Evolutionary conservation across 352 stramenopile species (phyloP).

Genomic region (Peronosclerospora sorghi): DNA sequence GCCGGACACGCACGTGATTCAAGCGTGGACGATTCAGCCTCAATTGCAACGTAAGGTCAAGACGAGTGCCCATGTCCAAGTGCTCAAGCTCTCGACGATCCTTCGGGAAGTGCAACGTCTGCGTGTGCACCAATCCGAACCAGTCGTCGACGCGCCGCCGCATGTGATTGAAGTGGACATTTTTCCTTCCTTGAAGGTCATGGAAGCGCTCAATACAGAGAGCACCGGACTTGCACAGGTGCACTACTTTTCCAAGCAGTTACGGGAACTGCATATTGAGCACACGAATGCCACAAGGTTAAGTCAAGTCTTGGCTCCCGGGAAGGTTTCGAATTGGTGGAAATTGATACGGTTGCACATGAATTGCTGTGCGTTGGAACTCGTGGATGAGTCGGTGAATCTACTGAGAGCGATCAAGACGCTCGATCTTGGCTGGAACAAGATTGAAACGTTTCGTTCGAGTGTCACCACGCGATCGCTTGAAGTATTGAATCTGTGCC

Average conservation of each 20-base stretch:
- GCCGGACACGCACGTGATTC: slow-evolving; percentile 41
- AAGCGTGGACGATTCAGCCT: slow-evolving; percentile 72
- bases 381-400: slow-evolving; percentile 49
- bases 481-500: slow-evolving; percentile 47
- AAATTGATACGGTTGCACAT: slow-evolving; percentile 46
- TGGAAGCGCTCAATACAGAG: slow-evolving; percentile 54
- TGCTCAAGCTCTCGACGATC: slow-evolving; percentile 83
- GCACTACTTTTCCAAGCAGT: slow-evolving; percentile 56
- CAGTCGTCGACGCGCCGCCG: slow-evolving; percentile 1
- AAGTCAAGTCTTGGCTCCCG: slow-evolving; percentile 31
- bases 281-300: slow-evolving; percentile 43
- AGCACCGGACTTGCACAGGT: slow-evolving; percentile 32
- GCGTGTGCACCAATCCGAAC: slow-evolving; percentile 44
- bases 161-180: slow-evolving; percentile 60
- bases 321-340: slow-evolving; percentile 17
- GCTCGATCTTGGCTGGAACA: slow-evolving; percentile 66
- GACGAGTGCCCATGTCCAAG: slow-evolving; percentile 65
- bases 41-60: slow-evolving; percentile 51
- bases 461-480: slow-evolving; percentile 25
- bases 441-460: slow-evolving; percentile 33
- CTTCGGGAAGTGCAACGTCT: slow-evolving; percentile 58
- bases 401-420: slow-evolving; percentile 27
- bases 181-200: slow-evolving; percentile 55
- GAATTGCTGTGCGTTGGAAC: slow-evolving; percentile 47
- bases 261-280: slow-evolving; percentile 58